Conservation (phyloP, 805 yeast species). For the Saccharomycopsis fermentans region DNA sequence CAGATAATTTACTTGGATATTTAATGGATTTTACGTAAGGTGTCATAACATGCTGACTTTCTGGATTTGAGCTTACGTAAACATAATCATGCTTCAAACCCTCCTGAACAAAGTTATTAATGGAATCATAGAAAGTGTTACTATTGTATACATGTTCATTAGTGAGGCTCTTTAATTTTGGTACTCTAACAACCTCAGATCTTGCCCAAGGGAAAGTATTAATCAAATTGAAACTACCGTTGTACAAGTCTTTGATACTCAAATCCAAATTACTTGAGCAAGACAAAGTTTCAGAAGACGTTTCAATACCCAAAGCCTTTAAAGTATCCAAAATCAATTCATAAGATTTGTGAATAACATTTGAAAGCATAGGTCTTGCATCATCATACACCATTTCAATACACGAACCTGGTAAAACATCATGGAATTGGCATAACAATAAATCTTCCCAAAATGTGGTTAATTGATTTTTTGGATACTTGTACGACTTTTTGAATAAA, state of each 20-base stretch:
- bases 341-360: constrained; percentile 44
- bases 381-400: constrained; percentile 91
- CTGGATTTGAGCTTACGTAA: constrained; percentile 2
- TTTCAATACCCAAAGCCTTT: constrained; percentile 28
- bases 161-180: constrained; percentile 18
- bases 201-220: constrained; percentile 63
- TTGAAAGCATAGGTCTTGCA: constrained; percentile 66
- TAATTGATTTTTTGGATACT: constrained; percentile 63
- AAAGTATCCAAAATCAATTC: constrained; percentile 43
- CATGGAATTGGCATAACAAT: constrained; percentile 89
- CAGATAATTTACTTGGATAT: constrained; percentile 40
- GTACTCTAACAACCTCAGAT: constrained; percentile 33
- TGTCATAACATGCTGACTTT: constrained; percentile 8
- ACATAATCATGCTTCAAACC: constrained; percentile 21
- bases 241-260: background rate
- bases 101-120: constrained; percentile 16
- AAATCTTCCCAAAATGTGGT: constrained; percentile 80
- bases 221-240: constrained; percentile 24
- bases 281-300: background rate
- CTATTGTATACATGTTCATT: background rate
- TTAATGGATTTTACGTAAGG: constrained; percentile 22
- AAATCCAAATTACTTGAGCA: background rate
- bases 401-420: constrained; percentile 95
- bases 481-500: constrained; percentile 35
- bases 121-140: constrained; percentile 1